Evolutionary conservation across 2,329 filamentous ascomycete genomes (phyloP), one percentile per base, ranked within the genome.

Genomic region (Allantophomopsis cytisporea): DNA sequence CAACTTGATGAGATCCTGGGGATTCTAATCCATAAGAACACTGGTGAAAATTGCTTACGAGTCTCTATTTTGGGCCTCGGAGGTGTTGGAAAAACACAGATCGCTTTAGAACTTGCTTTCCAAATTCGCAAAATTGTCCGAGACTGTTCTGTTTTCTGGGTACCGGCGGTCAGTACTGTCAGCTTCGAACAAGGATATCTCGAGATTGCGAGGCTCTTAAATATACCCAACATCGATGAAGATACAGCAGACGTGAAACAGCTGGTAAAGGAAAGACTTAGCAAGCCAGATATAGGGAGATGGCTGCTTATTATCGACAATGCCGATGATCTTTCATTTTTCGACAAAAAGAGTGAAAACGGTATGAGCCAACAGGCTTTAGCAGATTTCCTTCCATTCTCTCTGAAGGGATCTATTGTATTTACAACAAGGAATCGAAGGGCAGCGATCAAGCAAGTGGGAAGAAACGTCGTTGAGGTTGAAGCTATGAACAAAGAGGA

Each of bases 251-350:
- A 47, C 31, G 20, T 47, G 12, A 52, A 68, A 4, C 21, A 12
- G 31, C 30, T 47, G 16, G 38, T 47, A 5, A 41, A 44, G 21
- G 30, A 31, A n/a, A 13, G 13, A 12, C 30, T 47, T 18, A 38
- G 18, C 23, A 20, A 43, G n/a, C 46, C 50, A 15, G 41, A 30
- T 14, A 42, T 35, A 2, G 50, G 54, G 1, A 43, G 42, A 1
- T 68, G 62, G 64, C 49, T 68, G 1, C 39, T 68, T 31, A 49
- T 69, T 31, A 38, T 68, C 13, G 63, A 69, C 39, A 68, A 65
- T 37, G 60, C 59, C 12, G 61, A 68, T 39, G 59, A 68, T 39
- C 36, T 37, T 4, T 41, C 54, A 2, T 39, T 61, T 1, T 50
- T 54, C 31, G 45, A 45, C 7, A 20, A 7, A 15, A 8, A 41